These are phyloP conservation scores for Erysiphe pulchra DNA, from an alignment of 2,329 filamentous ascomycete genomes.

Conservation along the genomic window DNA sequence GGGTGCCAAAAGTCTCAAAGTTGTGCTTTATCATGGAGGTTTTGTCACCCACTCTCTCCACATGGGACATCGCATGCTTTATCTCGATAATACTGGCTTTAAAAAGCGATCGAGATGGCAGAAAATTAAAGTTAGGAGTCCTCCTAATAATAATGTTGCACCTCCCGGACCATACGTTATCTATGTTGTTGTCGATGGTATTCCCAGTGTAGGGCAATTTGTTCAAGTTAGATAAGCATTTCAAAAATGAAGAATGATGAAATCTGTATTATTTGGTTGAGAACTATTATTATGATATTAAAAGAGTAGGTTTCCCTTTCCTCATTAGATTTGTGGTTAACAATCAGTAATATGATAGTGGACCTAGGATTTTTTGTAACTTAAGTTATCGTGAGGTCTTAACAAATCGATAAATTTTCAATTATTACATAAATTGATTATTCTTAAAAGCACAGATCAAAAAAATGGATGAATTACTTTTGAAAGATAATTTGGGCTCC, in stretches of 20 bases:
- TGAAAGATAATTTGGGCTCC: too few species aligned
- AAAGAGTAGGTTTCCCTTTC: too few species aligned
- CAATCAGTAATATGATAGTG: too few species aligned
- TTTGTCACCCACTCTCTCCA: conserved; percentile 34
- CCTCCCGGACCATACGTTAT: conserved; percentile 34
- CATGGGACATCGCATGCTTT: conserved; percentile 32
- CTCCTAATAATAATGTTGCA: conserved; percentile 26
- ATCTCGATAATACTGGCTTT: conserved; percentile 24
- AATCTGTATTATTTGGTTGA: too few species aligned
- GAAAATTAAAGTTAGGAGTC: conserved; percentile 24
- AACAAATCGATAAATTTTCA: too few species aligned
- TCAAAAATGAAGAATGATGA: not conserved
- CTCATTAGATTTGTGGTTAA: too few species aligned
- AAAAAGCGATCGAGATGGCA: conserved; percentile 16
- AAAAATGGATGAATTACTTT: too few species aligned
- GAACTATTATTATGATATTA: too few species aligned
- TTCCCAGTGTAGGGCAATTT: conserved; percentile 12
- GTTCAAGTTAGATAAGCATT: conserved; percentile 6
- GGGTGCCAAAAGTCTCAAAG: conserved; percentile 19
- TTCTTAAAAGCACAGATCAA: too few species aligned
- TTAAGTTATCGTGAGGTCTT: not conserved
- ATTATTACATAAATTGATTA: too few species aligned
- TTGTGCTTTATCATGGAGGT: conserved; percentile 29
- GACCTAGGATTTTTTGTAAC: too few species aligned
- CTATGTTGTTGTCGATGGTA: conserved; percentile 22